Conservation (phyloP, 2,329 filamentous ascomycete species). For the Diaporthe sp. region DNA sequence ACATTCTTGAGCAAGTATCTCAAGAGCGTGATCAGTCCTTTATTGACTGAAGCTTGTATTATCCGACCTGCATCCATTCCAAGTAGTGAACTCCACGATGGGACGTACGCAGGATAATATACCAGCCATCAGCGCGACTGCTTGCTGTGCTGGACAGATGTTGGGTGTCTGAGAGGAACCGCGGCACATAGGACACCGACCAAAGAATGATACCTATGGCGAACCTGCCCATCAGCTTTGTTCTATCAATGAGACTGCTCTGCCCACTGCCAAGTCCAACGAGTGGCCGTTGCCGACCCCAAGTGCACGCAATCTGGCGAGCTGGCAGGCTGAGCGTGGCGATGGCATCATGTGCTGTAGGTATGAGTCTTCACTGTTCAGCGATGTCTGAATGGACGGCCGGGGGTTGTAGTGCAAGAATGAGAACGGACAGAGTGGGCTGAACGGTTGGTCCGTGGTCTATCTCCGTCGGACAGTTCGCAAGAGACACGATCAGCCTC, state of each 20-base stretch:
- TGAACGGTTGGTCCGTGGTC: not conserved
- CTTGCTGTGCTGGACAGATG: slow-evolving; percentile 37
- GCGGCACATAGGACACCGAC: not conserved
- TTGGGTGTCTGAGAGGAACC: not conserved
- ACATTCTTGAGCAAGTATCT: slow-evolving; percentile 44
- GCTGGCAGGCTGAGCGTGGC: not conserved
- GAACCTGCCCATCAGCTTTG: not conserved
- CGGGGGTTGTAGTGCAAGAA: not conserved
- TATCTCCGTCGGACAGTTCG: not conserved
- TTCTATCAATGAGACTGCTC: not conserved
- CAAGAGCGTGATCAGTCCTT: slow-evolving; percentile 41
- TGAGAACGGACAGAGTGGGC: not conserved
- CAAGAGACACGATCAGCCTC: not conserved
- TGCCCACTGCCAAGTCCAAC: not conserved
- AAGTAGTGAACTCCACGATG: slow-evolving; percentile 40
- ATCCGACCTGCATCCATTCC: slow-evolving; percentile 40
- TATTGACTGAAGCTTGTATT: slow-evolving; percentile 40
- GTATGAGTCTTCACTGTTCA: not conserved
- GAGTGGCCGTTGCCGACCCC: not conserved
- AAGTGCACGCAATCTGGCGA: not conserved
- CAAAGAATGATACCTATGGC: not conserved
- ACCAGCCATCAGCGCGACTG: slow-evolving; percentile 41
- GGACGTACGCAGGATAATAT: slow-evolving; percentile 41
- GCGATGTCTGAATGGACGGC: not conserved
- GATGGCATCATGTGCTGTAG: not conserved